phyloP scores from a whole-genome alignment of 2,329 filamentous ascomycete species.

The Aaosphaeria pasadenensis region DNA sequence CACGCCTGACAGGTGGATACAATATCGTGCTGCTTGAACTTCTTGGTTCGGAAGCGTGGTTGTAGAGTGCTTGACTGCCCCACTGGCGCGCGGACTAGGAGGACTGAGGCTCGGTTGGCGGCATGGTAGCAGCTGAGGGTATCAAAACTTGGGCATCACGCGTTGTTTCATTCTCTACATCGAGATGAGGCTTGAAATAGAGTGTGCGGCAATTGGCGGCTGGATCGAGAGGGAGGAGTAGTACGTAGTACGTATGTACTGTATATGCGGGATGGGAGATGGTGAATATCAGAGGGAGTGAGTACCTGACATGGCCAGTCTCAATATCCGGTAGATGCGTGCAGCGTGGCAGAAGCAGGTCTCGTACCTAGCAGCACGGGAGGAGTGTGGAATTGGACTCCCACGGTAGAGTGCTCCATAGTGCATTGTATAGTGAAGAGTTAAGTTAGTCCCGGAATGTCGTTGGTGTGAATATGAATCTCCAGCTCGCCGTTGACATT shows the following conservation, averaged over 20 bases:
- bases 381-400: neutral
- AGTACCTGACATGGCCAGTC: too few relatives aligned
- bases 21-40: neutral
- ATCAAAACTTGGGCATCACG: slow-evolving; percentile 7
- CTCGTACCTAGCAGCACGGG: neutral
- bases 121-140: slow-evolving; percentile 10
- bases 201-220: neutral
- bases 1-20: slow-evolving; percentile 4
- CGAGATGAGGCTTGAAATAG: slow-evolving; percentile 3
- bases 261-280: too few relatives aligned
- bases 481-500: slow-evolving; percentile 3
- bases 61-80: neutral
- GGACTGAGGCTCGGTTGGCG: slow-evolving; percentile 11
- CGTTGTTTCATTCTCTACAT: slow-evolving; percentile 4
- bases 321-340: too few relatives aligned
- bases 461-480: neutral
- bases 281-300: too few relatives aligned
- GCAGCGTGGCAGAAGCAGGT: too few relatives aligned
- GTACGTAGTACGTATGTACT: too few relatives aligned
- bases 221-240: too few relatives aligned
- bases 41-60: neutral
- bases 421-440: neutral
- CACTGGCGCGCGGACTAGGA: neutral
- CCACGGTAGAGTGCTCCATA: too few relatives aligned
- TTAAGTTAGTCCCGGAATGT: too few relatives aligned